Evolutionary conservation across 164 flowering plant genomes (phyloP).

Genomic region (Magnolia changhungtana): DNA sequence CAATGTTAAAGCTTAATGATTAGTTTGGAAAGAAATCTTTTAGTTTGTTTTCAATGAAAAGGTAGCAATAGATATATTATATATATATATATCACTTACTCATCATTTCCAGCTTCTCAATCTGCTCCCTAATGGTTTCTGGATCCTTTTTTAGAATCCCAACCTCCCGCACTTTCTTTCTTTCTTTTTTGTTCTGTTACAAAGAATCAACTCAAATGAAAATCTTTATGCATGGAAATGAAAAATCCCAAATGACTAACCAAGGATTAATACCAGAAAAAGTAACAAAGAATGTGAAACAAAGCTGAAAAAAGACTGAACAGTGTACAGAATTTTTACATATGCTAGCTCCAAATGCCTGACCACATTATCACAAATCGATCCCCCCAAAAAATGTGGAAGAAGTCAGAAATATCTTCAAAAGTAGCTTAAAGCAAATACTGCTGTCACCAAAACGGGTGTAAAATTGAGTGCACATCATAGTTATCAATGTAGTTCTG

Average conservation of each 20-base stretch:
- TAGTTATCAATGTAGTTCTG: no score
- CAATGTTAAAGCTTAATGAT: no score
- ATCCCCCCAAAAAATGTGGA: not conserved
- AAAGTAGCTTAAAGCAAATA: not conserved
- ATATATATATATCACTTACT: constrained; percentile 68
- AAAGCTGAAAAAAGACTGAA: not conserved
- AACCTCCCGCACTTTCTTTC: constrained; percentile 97
- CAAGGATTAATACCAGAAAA: not conserved
- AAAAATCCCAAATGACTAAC: not conserved
- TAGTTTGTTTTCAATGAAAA: no score
- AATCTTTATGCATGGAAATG: not conserved
- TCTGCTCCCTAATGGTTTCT: constrained; percentile 80
- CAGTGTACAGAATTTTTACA: not conserved
- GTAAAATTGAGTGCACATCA: no score
- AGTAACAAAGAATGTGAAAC: not conserved
- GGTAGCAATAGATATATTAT: no score
- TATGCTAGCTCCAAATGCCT: not conserved
- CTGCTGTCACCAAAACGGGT: no score
- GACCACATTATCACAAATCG: not conserved
- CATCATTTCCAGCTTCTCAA: constrained; percentile 86
- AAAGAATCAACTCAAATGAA: not conserved
- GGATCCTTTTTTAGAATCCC: constrained; percentile 98
- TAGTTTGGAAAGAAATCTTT: no score
- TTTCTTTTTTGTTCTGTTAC: constrained; percentile 88
- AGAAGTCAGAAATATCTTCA: not conserved